Evolutionary conservation across 2,329 filamentous ascomycete species (phyloP), one percentile per base, ranked within the genome.

Genomic region (Colletotrichum costaricense): DNA sequence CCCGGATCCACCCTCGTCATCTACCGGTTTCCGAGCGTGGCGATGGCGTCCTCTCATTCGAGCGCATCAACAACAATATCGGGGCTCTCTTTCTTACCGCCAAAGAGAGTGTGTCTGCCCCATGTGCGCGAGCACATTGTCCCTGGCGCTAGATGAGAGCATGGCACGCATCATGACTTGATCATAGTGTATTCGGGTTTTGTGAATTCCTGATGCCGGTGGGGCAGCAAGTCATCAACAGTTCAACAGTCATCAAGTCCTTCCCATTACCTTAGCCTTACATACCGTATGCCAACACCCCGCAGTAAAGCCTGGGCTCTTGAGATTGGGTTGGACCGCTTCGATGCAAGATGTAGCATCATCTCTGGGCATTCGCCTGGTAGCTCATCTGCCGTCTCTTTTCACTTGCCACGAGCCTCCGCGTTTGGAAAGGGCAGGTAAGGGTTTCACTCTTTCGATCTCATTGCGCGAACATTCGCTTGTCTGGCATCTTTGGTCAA

Each of bases 11-110:
- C 67, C 67, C 33, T 60, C 67, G 60, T 62, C 67, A 70, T 65
- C 63, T 62, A 70, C 67, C 70, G 55, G 62, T 30, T 63, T 65
- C 60, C 33, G 46, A 64, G 38, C 33, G 19, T n/a, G 26, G 7
- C 19, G 46, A 60, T 6, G 42, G 30, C 42, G 42, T 3, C 19
- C 67, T 73, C 67, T 24, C 22, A 73, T 73, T 73, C 67, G 70
- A 73, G 67, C 70, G 70, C 67, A 70, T 73, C 70, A 49, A 64
- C 42, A 9, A n/a, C n/a, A 73, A 57, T 52, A 42, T 56, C 46
- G 60, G 66, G 60, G 60, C 60, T 42, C 52, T 5, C 52, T 1
- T 38, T 62, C 59, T 69, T 72, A 42, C 64, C 69, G 65, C 58
- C 65, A 58, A 28, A 62, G 57, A 46, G 28, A 46, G 16, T 55